phyloP scores from a whole-genome alignment of 1,139 yeast genomes.

The Protomyces pachydermus region DNA sequence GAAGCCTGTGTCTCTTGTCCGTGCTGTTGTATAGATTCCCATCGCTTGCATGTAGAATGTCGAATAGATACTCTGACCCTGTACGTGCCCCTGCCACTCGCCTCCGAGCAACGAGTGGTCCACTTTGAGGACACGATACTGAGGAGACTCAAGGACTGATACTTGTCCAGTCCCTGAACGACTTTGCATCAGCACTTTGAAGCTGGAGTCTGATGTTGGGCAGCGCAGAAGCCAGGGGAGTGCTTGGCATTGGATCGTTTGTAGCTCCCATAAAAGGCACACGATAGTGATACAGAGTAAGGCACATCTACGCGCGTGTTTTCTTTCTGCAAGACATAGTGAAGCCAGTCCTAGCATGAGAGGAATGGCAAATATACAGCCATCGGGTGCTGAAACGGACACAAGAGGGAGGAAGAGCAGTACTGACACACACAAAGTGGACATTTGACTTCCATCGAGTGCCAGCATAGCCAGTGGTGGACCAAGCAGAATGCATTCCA shows the following conservation, averaged over 20 bases:
- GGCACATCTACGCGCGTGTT: not conserved
- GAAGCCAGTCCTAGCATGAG: not conserved
- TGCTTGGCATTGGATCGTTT: not conserved
- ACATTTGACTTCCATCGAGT: not conserved
- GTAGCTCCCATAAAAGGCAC: not conserved
- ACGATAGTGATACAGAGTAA: not conserved
- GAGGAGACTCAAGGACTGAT: constrained; percentile 7
- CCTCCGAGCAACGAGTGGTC: constrained; percentile 23
- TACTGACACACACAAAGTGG: not conserved
- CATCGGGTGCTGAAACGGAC: not conserved
- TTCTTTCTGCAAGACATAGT: not conserved
- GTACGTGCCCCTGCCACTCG: constrained; percentile 5
- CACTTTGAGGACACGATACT: constrained; percentile 15
- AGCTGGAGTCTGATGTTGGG: not conserved
- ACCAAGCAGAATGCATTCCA: not conserved
- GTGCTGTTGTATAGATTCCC: constrained; percentile 9
- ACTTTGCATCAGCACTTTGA: not conserved
- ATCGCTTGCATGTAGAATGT: constrained; percentile 22
- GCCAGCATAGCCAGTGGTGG: not conserved
- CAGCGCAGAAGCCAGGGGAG: not conserved
- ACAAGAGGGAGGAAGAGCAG: not conserved
- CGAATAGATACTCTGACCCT: constrained; percentile 14
- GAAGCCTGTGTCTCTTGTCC: not conserved
- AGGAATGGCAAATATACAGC: not conserved
- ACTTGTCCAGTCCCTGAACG: constrained; percentile 16